Base-by-base conservation (phyloP, 148 eudicot genomes). In the Rhododendron molle region DNA sequence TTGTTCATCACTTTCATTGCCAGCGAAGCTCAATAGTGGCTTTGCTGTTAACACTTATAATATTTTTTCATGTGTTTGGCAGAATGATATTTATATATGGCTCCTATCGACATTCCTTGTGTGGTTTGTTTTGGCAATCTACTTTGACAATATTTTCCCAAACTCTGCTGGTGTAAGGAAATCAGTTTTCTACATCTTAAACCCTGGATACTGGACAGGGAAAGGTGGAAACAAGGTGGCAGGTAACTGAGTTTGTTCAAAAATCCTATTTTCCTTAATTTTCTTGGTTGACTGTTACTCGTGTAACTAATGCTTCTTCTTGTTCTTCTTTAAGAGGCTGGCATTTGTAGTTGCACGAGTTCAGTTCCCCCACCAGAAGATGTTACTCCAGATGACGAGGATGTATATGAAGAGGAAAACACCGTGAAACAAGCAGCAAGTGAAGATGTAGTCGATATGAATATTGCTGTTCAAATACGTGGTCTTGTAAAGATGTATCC, bases 121-220 rank as follows among this genome's bases (percentile, higher is more conserved):
- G 81, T 95, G 97, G 98, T 90, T 92, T 84, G 81, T 89, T 77
- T 89, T 97, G 91, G 98, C 99, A 76, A 91, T 97, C 82, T 97
- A 97, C 93, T 93, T 97, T 18, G 98, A 95, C 90, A 95, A 97
- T 86, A 93, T 95, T 81, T 78, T 95, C 50, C 95, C 98, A 36
- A 94, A 95, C 88, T 85, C 94, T 58, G 90, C 92, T 87, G 98
- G 99, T 83, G 96, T 95, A 78, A 91, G 98, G 82, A 97, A 97
- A 86, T 89, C 98, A 12, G 46, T 87, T 38, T 85, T 92, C 83
- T 97, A 97, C 90, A 95, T 93, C 85, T 58, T 97, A 76, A 92
- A 87, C 83, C 98, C 95, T 77, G 88, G 95, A 40, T 97, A 97
- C 84, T 97, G 98, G 98, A 91, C 92, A 9, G 98, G 99, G 78